Percentiles rank a stretch among this genome's conserved stretches.
Evolutionary conservation across 495 filamentous ascomycete genomes (phyloP).

Genomic region (Podospora pseudoanserina): DNA sequence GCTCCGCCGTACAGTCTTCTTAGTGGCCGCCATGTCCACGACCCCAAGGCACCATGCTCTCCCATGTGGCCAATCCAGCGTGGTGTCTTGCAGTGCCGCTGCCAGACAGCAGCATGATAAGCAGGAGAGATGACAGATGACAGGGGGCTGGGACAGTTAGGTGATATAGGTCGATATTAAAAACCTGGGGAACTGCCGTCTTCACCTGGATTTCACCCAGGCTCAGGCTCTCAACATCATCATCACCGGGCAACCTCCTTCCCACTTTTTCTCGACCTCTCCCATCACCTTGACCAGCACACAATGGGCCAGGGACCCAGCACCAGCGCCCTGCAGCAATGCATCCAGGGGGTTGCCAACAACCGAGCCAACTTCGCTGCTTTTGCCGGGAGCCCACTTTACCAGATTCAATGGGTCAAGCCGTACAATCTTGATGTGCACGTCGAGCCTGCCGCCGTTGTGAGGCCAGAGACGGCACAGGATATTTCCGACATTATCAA

Average conservation of each 20-base stretch:
- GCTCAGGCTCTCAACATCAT: background rate
- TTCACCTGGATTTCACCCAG: background rate
- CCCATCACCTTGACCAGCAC: background rate
- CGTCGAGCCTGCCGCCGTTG: slow-evolving; percentile 59
- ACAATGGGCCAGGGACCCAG: slow-evolving; percentile 31
- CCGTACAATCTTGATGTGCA: slow-evolving; percentile 63
- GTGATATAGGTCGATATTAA: background rate
- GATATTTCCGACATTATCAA: slow-evolving; percentile 58
- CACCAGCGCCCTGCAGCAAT: slow-evolving; percentile 34
- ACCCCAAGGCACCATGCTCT: background rate
- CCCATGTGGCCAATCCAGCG: background rate
- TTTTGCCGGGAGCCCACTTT: slow-evolving; percentile 37
- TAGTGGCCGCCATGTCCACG: background rate
- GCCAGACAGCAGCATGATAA: background rate
- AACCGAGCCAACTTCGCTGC: slow-evolving; percentile 41
- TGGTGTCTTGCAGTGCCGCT: background rate
- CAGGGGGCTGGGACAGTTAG: too few relatives aligned
- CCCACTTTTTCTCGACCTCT: background rate
- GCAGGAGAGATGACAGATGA: background rate
- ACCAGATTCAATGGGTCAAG: slow-evolving; percentile 43
- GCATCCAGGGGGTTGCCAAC: slow-evolving; percentile 40
- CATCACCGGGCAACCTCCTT: background rate
- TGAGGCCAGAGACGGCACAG: slow-evolving; percentile 52
- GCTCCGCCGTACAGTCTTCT: background rate
- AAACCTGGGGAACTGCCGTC: background rate